A percentile compares a stretch with the other conserved stretches of the same genome.
Conservation (phyloP, 2,329 filamentous ascomycete genomes). For the Fusarium redolens region DNA sequence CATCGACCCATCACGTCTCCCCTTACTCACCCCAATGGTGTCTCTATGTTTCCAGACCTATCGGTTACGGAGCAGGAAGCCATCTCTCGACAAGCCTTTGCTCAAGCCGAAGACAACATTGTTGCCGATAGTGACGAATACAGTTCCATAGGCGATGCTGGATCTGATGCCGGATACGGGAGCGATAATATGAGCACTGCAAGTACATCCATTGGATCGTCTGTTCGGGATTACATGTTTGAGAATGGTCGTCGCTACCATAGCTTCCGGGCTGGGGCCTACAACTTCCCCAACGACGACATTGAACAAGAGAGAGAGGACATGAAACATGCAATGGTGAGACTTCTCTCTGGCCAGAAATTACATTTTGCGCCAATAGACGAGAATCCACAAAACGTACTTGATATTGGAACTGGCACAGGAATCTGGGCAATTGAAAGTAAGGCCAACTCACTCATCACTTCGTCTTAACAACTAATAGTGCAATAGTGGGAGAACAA, state of each 20-base stretch:
- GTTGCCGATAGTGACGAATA: constrained; percentile 50
- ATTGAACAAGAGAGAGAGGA: constrained; percentile 69
- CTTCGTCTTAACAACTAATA: constrained; percentile 13
- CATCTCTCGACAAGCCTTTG: constrained; percentile 51
- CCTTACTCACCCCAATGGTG: constrained; percentile 54
- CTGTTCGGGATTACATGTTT: constrained; percentile 61
- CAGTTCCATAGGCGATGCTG: constrained; percentile 30
- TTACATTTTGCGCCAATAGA: constrained; percentile 65
- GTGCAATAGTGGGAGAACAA: constrained; percentile 57
- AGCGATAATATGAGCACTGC: constrained; percentile 52
- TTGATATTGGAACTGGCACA: constrained; percentile 70
- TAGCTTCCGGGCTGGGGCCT: constrained; percentile 63
- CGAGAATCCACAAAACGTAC: constrained; percentile 58
- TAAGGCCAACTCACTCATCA: constrained; percentile 37
- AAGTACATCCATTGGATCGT: constrained; percentile 54
- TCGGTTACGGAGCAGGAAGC: constrained; percentile 51
- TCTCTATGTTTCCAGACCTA: constrained; percentile 51
- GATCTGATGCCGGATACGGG: constrained; percentile 53
- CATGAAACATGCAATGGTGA: constrained; percentile 66
- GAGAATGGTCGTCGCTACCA: constrained; percentile 72
- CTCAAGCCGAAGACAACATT: constrained; percentile 52
- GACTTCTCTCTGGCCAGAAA: constrained; percentile 59
- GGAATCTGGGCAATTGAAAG: constrained; percentile 70
- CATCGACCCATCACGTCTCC: constrained; percentile 40
- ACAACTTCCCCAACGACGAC: constrained; percentile 71